phyloP scores from a whole-genome alignment of 352 stramenopile genomes.

The Phytophthora sp. region DNA sequence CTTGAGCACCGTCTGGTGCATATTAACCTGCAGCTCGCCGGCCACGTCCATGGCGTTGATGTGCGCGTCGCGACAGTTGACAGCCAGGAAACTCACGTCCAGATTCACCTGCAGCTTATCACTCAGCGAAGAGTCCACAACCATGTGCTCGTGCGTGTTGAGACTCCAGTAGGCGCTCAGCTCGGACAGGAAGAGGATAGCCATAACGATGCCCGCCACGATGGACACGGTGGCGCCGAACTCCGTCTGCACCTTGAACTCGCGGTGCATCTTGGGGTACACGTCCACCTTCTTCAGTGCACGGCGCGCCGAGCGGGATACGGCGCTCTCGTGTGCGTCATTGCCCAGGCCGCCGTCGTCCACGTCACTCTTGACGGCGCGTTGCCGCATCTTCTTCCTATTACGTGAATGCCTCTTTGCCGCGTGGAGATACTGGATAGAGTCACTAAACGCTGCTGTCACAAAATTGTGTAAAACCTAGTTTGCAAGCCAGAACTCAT shows the following conservation, averaged over 20 bases:
- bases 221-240: slow-evolving; percentile 74
- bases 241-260: slow-evolving; percentile 96
- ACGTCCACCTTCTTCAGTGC: slow-evolving; percentile 89
- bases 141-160: slow-evolving; percentile 93
- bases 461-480: too few relatives aligned
- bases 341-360: slow-evolving; percentile 48
- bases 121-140: slow-evolving; percentile 95
- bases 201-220: slow-evolving; percentile 26
- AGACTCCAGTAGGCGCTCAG: slow-evolving; percentile 80
- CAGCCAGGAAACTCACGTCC: slow-evolving; percentile 97
- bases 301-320: slow-evolving; percentile 57
- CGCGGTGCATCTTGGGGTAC: slow-evolving; percentile 96
- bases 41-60: slow-evolving; percentile 99
- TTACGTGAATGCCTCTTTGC: slow-evolving; percentile 15
- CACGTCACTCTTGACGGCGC: slow-evolving; percentile 62
- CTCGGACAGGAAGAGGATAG: slow-evolving; percentile 68
- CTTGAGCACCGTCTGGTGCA: slow-evolving; percentile 96
- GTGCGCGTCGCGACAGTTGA: slow-evolving; percentile 97
- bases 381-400: slow-evolving; percentile 58
- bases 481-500: slow-evolving; percentile 11
- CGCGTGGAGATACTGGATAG: slow-evolving; percentile 20
- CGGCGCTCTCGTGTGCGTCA: slow-evolving; percentile 44
- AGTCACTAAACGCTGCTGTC: not conserved
- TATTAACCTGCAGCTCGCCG: slow-evolving; percentile 97
- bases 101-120: slow-evolving; percentile 97